These are phyloP conservation scores for Amaranthus hypochondriacus DNA, from an alignment of 148 eudicot species.

Conservation along the genomic window DNA sequence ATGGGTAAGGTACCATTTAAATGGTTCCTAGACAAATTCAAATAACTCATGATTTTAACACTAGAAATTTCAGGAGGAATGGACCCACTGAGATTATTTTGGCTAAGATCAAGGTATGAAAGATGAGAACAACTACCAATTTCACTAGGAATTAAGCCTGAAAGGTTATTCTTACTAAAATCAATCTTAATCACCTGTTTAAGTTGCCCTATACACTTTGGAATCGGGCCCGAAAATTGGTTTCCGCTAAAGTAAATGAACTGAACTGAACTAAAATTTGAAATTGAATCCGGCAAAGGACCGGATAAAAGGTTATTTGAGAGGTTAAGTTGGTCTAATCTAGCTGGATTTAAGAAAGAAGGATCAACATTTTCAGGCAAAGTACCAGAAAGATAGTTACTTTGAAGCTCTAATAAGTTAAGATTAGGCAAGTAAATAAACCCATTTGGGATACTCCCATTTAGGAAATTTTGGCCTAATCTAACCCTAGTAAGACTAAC, in stretches of 20 bases:
- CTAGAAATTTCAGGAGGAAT: conserved; percentile 66
- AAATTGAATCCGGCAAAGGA: conserved; percentile 54
- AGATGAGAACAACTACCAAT: conserved; percentile 64
- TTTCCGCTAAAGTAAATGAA: conserved; percentile 57
- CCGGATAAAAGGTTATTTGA: conserved; percentile 74
- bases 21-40: conserved; percentile 77
- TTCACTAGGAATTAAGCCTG: conserved; percentile 61
- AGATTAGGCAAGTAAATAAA: conserved; percentile 76
- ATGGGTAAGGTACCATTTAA: conserved; percentile 58
- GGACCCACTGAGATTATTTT: conserved; percentile 68
- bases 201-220: conserved; percentile 64
- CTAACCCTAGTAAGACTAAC: conserved; percentile 68
- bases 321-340: conserved; percentile 62
- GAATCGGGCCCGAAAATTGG: conserved; percentile 66
- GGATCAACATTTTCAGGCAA: conserved; percentile 48
- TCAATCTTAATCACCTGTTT: conserved; percentile 55
- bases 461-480: conserved; percentile 74
- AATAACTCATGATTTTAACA: conserved; percentile 56
- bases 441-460: conserved; percentile 85
- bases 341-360: conserved; percentile 26
- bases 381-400: conserved; percentile 62
- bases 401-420: conserved; percentile 69
- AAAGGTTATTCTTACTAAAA: conserved; percentile 48
- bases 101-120: conserved; percentile 82
- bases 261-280: conserved; percentile 68